Percentiles rank a stretch among this genome's conserved stretches.
phyloP scores from a whole-genome alignment of 495 filamentous ascomycete genomes.

The Ramalina peruviana region DNA sequence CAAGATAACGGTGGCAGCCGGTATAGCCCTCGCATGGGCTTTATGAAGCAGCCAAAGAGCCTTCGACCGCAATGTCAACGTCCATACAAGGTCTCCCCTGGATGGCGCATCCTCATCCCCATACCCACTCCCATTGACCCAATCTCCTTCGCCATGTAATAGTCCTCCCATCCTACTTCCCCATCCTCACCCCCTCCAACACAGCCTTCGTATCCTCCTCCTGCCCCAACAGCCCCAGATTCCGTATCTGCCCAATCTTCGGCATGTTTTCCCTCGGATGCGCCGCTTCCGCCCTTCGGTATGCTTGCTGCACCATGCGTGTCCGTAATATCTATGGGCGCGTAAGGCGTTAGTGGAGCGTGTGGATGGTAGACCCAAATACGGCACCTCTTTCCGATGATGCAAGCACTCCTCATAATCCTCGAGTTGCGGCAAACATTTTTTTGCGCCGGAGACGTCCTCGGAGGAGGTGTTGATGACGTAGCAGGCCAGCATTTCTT shows the following conservation, averaged over 20 bases:
- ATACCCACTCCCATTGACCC: background rate
- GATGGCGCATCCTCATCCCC: background rate
- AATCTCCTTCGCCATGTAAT: background rate
- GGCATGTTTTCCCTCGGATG: constrained; percentile 63
- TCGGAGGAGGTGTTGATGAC: constrained; percentile 65
- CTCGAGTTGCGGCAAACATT: constrained; percentile 78
- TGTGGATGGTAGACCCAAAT: background rate
- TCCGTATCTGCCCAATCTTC: constrained; percentile 65
- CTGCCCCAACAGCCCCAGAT: constrained; percentile 66
- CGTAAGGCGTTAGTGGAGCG: constrained; percentile 5
- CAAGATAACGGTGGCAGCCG: too few species aligned
- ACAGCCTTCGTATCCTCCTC: constrained; percentile 64
- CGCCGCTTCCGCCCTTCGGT: constrained; percentile 64
- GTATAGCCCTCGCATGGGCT: too few species aligned
- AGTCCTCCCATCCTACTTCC: background rate
- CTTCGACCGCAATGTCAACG: background rate
- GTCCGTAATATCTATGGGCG: constrained; percentile 56
- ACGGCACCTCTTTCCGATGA: constrained; percentile 87
- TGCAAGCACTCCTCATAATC: constrained; percentile 99
- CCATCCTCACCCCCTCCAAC: constrained; percentile 19
- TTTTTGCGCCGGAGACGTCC: constrained; percentile 68
- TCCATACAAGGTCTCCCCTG: background rate
- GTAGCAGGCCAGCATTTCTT: constrained; percentile 81
- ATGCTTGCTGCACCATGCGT: constrained; percentile 68
- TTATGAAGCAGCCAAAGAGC: too few species aligned